phyloP scores from a whole-genome alignment of 2,329 filamentous ascomycete species.

The Nemania abortiva region DNA sequence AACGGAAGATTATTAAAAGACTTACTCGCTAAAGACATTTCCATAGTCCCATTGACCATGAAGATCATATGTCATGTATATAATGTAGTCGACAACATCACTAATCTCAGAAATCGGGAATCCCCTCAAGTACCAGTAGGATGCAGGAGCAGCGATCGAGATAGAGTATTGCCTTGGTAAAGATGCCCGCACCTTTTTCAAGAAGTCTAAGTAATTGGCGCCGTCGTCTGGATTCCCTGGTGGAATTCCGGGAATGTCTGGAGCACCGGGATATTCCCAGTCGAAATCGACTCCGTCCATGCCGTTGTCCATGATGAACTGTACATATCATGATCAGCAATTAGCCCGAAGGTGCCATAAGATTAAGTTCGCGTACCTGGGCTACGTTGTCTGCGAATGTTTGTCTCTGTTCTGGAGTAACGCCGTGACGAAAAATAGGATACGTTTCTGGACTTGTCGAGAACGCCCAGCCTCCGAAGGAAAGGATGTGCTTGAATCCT shows the following conservation, averaged over 20 bases:
- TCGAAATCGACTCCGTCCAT: constrained; percentile 53
- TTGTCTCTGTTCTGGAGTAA: background rate
- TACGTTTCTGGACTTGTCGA: background rate
- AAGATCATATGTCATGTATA: constrained; percentile 42
- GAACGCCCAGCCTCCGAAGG: background rate
- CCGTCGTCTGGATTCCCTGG: no score
- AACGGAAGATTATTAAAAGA: no score
- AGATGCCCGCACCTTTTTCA: constrained; percentile 23
- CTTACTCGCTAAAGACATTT: constrained; percentile 10
- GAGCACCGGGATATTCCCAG: constrained; percentile 53
- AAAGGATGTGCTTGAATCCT: background rate
- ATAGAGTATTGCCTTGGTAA: constrained; percentile 24
- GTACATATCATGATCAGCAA: background rate
- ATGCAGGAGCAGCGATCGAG: constrained; percentile 43
- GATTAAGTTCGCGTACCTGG: background rate
- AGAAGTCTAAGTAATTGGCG: background rate
- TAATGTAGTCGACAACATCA: constrained; percentile 42
- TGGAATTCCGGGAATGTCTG: no score
- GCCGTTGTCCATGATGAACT: constrained; percentile 43
- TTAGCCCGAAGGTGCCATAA: background rate
- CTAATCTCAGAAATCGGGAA: constrained; percentile 40
- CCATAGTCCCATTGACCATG: constrained; percentile 42
- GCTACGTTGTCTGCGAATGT: background rate
- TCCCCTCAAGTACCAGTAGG: constrained; percentile 45
- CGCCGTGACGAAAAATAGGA: no score